phyloP scores from a whole-genome alignment of 306 rosid genomes.

The Malus fusca region DNA sequence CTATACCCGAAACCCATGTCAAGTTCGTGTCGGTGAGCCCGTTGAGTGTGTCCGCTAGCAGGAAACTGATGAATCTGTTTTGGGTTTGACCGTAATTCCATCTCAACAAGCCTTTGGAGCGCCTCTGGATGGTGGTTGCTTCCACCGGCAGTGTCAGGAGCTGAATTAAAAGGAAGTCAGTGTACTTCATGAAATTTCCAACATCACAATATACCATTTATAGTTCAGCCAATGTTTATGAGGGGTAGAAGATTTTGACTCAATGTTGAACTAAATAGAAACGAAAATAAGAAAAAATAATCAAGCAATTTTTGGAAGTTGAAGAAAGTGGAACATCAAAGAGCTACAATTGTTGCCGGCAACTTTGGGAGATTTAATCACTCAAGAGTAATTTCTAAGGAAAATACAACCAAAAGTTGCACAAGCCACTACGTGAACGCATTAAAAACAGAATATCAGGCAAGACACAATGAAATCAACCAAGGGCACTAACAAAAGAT shows the following conservation, averaged over 20 bases:
- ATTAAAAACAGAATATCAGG: not conserved
- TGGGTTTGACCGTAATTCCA: conserved; percentile 69
- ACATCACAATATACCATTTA: not conserved
- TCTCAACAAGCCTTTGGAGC: conserved; percentile 72
- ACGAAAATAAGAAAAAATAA: not conserved
- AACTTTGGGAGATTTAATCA: not conserved
- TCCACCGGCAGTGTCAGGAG: conserved; percentile 55
- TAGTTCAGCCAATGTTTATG: not conserved
- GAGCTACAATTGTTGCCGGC: not conserved
- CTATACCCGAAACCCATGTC: conserved; percentile 84
- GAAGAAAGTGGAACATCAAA: not conserved
- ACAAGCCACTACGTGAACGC: not conserved
- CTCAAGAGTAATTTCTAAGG: not conserved
- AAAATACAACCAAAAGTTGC: not conserved
- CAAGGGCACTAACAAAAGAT: conserved; percentile 6
- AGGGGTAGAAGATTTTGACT: not conserved
- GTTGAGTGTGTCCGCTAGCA: conserved; percentile 39
- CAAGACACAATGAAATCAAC: not conserved
- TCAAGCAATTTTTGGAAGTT: not conserved
- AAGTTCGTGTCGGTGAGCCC: conserved; percentile 60
- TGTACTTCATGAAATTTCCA: not conserved
- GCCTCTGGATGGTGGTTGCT: conserved; percentile 77
- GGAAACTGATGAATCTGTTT: conserved; percentile 38
- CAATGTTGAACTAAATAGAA: not conserved
- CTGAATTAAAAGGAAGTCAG: conserved; percentile 23